These are phyloP conservation scores for Astrothelium subdiscretum DNA, from an alignment of 495 filamentous ascomycete species.

Conservation along the genomic window DNA sequence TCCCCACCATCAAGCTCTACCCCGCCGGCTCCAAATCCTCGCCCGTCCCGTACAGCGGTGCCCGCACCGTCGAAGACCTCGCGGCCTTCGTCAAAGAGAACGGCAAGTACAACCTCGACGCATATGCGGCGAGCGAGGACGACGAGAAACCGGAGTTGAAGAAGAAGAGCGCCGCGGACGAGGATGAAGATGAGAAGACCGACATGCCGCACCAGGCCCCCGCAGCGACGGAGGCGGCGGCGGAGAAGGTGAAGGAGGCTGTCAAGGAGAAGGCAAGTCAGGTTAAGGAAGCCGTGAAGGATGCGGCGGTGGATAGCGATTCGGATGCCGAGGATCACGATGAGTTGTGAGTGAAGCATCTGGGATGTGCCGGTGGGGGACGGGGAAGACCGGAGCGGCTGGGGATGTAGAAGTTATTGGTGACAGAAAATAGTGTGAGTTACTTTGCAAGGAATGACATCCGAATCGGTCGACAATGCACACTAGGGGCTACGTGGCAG, in stretches of 20 bases:
- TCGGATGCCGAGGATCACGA: slow-evolving; percentile 17
- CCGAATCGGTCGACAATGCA: not conserved
- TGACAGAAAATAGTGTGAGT: not conserved
- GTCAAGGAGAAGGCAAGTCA: slow-evolving; percentile 26
- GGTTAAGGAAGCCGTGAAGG: slow-evolving; percentile 32
- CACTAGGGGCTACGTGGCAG: not conserved
- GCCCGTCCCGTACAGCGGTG: slow-evolving; percentile 77
- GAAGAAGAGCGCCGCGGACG: slow-evolving; percentile 18
- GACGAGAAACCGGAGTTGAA: slow-evolving; percentile 24
- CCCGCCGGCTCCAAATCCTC: slow-evolving; percentile 76
- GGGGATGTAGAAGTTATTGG: not conserved
- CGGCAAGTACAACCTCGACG: slow-evolving; percentile 74
- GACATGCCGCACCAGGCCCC: slow-evolving; percentile 33
- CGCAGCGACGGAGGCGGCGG: slow-evolving; percentile 41
- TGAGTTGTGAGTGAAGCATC: slow-evolving; percentile 16
- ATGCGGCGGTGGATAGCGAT: slow-evolving; percentile 8
- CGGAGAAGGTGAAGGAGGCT: slow-evolving; percentile 34
- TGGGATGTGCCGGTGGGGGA: not conserved
- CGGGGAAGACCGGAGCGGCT: not conserved
- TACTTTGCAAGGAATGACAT: not conserved
- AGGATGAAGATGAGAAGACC: slow-evolving; percentile 33
- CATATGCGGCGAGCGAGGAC: slow-evolving; percentile 30
- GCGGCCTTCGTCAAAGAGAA: slow-evolving; percentile 90
- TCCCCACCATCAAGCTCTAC: slow-evolving; percentile 99
- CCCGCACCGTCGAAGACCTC: slow-evolving; percentile 87